These are phyloP conservation scores for Galerina sulciceps DNA, from an alignment of 768 basidiomycete species.

Conservation along the genomic window DNA sequence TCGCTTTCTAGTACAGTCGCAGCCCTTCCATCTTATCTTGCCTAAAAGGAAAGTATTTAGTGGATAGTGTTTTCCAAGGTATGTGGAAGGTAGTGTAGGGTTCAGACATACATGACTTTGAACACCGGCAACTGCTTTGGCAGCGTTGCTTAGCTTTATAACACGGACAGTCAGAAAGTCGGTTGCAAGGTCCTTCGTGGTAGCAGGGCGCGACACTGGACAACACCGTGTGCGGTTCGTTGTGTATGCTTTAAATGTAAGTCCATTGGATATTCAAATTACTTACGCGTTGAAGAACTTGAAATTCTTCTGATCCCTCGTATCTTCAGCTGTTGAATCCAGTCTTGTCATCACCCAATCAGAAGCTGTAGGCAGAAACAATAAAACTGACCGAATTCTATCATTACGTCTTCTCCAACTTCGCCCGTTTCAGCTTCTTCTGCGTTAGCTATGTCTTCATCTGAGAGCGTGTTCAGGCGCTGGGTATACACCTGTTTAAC, in stretches of 20 bases:
- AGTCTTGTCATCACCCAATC: background rate
- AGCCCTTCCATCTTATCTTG: constrained; percentile 43
- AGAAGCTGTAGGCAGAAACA: background rate
- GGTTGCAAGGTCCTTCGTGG: constrained; percentile 52
- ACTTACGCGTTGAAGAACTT: background rate
- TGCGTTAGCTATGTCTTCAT: constrained; percentile 8
- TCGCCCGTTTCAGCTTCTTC: background rate
- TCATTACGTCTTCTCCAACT: background rate
- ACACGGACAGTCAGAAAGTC: constrained; percentile 42
- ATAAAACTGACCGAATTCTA: constrained; percentile 3
- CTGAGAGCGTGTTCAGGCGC: constrained; percentile 23
- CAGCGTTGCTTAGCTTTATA: constrained; percentile 43
- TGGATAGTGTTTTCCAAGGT: constrained; percentile 2
- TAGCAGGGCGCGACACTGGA: constrained; percentile 41
- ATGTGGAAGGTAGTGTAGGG: background rate
- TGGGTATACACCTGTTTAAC: constrained; percentile 22
- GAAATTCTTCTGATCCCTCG: background rate
- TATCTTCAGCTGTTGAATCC: background rate
- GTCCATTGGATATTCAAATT: no score
- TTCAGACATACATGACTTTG: constrained; percentile 38
- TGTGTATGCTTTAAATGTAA: background rate
- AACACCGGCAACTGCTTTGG: constrained; percentile 52
- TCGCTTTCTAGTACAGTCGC: constrained; percentile 31
- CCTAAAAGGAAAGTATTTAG: constrained; percentile 33
- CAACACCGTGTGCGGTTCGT: background rate